Conservation (phyloP, 495 filamentous ascomycete genomes). For the Daldinia decipiens region DNA sequence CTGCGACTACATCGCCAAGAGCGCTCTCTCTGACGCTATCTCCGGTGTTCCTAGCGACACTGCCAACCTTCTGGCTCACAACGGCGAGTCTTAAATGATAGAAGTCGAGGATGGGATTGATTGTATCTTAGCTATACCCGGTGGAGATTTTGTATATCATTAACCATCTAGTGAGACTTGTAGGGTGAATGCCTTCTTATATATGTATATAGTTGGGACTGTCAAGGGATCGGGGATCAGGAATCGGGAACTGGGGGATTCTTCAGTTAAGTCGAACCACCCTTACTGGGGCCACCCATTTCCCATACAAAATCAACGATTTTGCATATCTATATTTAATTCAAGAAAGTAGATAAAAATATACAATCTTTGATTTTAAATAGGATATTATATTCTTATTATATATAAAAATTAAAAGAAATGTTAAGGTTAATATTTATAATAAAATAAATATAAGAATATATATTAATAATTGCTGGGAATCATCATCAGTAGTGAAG, state of each 20-base stretch:
- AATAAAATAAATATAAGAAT: too few species aligned
- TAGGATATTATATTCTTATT: too few species aligned
- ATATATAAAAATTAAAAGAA: too few species aligned
- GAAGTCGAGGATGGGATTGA: neutral
- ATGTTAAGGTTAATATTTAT: too few species aligned
- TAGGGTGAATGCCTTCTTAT: neutral
- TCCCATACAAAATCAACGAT: too few species aligned
- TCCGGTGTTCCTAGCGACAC: conserved; percentile 54
- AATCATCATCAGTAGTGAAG: too few species aligned
- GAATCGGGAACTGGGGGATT: neutral
- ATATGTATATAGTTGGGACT: conserved; percentile 4
- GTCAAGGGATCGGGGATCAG: neutral
- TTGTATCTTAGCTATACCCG: neutral
- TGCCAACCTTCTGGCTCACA: conserved; percentile 61
- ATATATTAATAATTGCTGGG: too few species aligned
- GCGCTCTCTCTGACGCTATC: conserved; percentile 50
- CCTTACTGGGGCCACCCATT: too few species aligned
- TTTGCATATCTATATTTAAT: too few species aligned
- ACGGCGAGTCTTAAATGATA: conserved; percentile 52
- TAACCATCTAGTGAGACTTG: neutral
- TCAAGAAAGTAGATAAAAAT: too few species aligned
- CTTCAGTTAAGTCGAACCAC: too few species aligned
- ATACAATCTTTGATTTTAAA: too few species aligned
- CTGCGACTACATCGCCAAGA: conserved; percentile 54
- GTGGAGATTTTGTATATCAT: neutral